phyloP scores from a whole-genome alignment of 2,329 filamentous ascomycete genomes.

The Pseudocercospora eumusae region DNA sequence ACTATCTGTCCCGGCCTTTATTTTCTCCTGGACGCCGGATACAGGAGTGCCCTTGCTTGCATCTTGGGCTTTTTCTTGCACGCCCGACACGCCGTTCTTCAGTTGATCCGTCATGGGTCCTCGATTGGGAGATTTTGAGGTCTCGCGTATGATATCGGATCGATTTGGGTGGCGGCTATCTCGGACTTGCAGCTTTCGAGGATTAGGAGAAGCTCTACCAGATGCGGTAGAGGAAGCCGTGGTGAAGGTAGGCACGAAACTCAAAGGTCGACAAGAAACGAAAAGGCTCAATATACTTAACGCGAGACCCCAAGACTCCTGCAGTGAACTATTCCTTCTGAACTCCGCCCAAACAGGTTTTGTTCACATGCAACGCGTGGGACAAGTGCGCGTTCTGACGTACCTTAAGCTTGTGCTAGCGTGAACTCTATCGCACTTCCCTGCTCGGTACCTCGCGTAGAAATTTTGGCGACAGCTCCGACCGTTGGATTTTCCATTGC shows the following conservation, averaged over 20 bases:
- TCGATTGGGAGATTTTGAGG: conserved; percentile 28
- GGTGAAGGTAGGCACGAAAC: conserved; percentile 14
- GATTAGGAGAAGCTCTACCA: conserved; percentile 22
- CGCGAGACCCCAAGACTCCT: neutral
- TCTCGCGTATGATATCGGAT: conserved; percentile 28
- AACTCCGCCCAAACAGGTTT: conserved; percentile 7
- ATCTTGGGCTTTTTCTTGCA: conserved; percentile 27
- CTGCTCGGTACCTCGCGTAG: neutral
- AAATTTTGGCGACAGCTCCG: conserved; percentile 5
- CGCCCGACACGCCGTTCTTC: conserved; percentile 22
- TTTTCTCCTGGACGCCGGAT: conserved; percentile 30
- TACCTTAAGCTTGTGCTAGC: conserved; percentile 5
- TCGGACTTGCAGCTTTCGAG: conserved; percentile 37
- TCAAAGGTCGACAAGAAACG: neutral
- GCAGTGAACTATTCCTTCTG: neutral
- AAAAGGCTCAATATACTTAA: conserved; percentile 1
- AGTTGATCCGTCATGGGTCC: conserved; percentile 32
- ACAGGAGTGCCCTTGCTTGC: conserved; percentile 28
- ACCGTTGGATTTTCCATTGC: too few species aligned
- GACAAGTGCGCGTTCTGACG: conserved; percentile 5
- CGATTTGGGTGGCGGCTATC: conserved; percentile 29
- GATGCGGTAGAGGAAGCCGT: conserved; percentile 25
- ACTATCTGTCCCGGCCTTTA: conserved; percentile 33
- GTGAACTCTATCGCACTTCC: conserved; percentile 6
- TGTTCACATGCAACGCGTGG: conserved; percentile 14